These are phyloP conservation scores for Thermomyces lanuginosus DNA, from an alignment of 2,329 filamentous ascomycete genomes.

Conservation along the genomic window DNA sequence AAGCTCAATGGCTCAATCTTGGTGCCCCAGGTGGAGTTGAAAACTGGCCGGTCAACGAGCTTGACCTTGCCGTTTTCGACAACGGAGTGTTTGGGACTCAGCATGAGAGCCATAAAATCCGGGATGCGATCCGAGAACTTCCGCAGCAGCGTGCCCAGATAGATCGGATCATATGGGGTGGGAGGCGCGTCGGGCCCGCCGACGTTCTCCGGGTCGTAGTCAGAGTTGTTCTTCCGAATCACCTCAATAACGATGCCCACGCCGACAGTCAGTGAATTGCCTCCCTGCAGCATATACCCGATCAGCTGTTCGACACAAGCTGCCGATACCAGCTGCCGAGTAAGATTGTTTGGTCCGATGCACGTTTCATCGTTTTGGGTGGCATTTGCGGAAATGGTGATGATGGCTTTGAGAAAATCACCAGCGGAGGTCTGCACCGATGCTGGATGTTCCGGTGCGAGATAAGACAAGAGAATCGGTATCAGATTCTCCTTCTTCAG, in stretches of 20 bases:
- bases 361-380: slow-evolving; percentile 98
- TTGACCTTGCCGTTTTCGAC: slow-evolving; percentile 39
- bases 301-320: slow-evolving; percentile 73
- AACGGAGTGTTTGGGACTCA: slow-evolving; percentile 49
- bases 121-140: slow-evolving; percentile 83
- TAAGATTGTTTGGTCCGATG: slow-evolving; percentile 93
- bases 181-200: slow-evolving; percentile 63
- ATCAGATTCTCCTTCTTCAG: slow-evolving; percentile 78
- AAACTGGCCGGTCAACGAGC: slow-evolving; percentile 53
- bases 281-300: slow-evolving; percentile 76
- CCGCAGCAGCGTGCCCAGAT: slow-evolving; percentile 74
- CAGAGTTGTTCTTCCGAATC: slow-evolving; percentile 97
- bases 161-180: slow-evolving; percentile 82
- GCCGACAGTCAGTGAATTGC: slow-evolving; percentile 86
- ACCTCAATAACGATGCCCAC: slow-evolving; percentile 97
- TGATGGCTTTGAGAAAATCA: slow-evolving; percentile 96
- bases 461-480: slow-evolving; percentile 68
- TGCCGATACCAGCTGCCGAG: slow-evolving; percentile 79
- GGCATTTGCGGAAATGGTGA: slow-evolving; percentile 95
- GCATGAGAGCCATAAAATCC: slow-evolving; percentile 81
- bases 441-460: slow-evolving; percentile 69
- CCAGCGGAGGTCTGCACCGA: slow-evolving; percentile 92
- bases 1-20: slow-evolving; percentile 91
- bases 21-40: slow-evolving; percentile 76
- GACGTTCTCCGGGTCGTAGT: slow-evolving; percentile 88